These are phyloP conservation scores for Cryptosporidium parvum DNA, from an alignment of 169 alveolate species.

Conservation along the genomic window DNA sequence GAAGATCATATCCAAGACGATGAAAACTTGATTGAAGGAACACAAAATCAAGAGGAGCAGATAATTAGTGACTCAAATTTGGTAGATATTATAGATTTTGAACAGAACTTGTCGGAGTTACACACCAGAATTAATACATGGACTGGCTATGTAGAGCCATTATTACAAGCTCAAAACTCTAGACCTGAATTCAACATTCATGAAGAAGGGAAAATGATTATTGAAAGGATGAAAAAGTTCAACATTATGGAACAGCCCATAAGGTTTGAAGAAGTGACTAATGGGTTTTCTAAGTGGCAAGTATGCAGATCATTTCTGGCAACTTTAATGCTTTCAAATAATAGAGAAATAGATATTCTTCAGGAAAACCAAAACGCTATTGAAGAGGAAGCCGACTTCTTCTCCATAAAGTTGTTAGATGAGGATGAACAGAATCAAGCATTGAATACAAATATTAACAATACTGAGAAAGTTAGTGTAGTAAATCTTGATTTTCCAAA, in stretches of 20 bases:
- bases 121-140: slow-evolving; percentile 54
- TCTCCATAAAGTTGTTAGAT: background rate
- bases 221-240: slow-evolving; percentile 7
- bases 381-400: background rate
- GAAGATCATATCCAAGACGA: background rate
- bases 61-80: background rate
- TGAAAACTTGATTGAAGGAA: background rate
- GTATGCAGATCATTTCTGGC: slow-evolving; percentile 69
- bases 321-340: slow-evolving; percentile 65
- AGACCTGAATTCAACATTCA: slow-evolving; percentile 64
- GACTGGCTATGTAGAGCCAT: slow-evolving; percentile 62
- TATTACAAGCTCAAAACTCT: slow-evolving; percentile 22
- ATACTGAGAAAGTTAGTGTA: background rate
- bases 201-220: slow-evolving; percentile 40
- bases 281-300: slow-evolving; percentile 51
- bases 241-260: background rate
- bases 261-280: slow-evolving; percentile 10
- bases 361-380: background rate
- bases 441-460: background rate
- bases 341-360: slow-evolving; percentile 47
- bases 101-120: slow-evolving; percentile 20
- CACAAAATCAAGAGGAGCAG: background rate
- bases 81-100: background rate
- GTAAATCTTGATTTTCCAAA: slow-evolving; percentile 32
- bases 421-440: background rate